These are phyloP conservation scores for Kockiozyma suomiensis DNA, from an alignment of 805 yeast species.

Conservation along the genomic window DNA sequence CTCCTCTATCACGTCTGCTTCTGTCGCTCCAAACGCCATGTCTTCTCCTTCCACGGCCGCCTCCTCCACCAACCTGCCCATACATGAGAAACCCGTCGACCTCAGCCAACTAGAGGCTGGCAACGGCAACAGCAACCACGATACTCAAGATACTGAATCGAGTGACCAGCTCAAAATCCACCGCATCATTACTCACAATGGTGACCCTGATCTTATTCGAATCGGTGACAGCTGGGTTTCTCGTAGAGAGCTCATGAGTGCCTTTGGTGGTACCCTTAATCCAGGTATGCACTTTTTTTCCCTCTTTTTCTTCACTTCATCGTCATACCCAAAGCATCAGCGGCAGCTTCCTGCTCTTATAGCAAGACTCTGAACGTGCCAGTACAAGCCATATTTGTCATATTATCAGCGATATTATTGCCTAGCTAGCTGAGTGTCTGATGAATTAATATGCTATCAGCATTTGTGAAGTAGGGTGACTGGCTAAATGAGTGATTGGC, in stretches of 20 bases:
- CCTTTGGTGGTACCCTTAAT: slow-evolving; percentile 74
- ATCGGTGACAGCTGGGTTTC: slow-evolving; percentile 74
- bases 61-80: slow-evolving; percentile 1
- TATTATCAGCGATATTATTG: no score
- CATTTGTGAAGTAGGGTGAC: no score
- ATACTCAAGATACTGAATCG: no score
- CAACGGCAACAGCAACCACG: background rate
- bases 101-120: slow-evolving; percentile 16
- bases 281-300: slow-evolving; percentile 52
- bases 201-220: slow-evolving; percentile 61
- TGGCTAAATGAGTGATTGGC: no score
- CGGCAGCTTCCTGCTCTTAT: background rate
- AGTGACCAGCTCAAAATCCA: slow-evolving; percentile 4
- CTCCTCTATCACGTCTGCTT: background rate
- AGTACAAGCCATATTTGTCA: no score
- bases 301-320: background rate
- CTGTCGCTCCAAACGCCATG: background rate
- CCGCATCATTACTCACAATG: slow-evolving; percentile 21
- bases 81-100: slow-evolving; percentile 16
- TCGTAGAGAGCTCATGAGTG: slow-evolving; percentile 47
- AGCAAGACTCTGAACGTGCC: no score
- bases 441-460: background rate
- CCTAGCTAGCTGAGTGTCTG: no score
- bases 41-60: slow-evolving; percentile 9
- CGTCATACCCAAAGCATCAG: background rate